phyloP scores from a whole-genome alignment of 139 green algal species.

The Chlamydomonas eustigma region DNA sequence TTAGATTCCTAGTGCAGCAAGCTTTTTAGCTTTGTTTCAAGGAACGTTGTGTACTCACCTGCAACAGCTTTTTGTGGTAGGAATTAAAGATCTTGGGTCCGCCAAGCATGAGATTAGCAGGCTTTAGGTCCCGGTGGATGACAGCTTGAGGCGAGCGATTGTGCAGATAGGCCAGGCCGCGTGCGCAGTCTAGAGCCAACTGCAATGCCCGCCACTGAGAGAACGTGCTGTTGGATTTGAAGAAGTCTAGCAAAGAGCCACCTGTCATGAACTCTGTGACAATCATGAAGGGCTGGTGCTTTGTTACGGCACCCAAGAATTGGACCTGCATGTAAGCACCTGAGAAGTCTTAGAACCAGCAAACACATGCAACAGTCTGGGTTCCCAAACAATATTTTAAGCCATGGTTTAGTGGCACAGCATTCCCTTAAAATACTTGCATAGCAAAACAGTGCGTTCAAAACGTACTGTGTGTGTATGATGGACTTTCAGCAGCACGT shows the following conservation, averaged over 20 bases:
- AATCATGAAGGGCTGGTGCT: conserved; percentile 82
- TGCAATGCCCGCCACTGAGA: conserved; percentile 57
- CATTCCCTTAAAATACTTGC: too few relatives aligned
- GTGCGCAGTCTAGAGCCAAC: conserved; percentile 80
- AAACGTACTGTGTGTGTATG: conserved; percentile 23
- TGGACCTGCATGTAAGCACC: conserved; percentile 36
- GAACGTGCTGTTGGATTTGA: conserved; percentile 77
- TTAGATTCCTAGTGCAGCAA: too few relatives aligned
- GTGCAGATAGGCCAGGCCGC: conserved; percentile 88
- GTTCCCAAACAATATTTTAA: too few relatives aligned
- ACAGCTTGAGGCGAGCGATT: conserved; percentile 54
- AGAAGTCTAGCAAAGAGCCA: conserved; percentile 36
- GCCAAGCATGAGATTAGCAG: conserved; percentile 88
- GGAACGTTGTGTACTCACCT: too few relatives aligned
- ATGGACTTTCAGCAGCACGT: conserved; percentile 74
- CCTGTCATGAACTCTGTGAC: conserved; percentile 58
- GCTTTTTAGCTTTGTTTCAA: too few relatives aligned
- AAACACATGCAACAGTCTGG: too few relatives aligned
- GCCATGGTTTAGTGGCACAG: too few relatives aligned
- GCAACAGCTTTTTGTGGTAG: conserved; percentile 14
- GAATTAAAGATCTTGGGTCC: conserved; percentile 43
- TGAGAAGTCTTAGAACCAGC: too few relatives aligned
- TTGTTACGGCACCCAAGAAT: conserved; percentile 87
- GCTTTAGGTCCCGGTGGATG: conserved; percentile 85
- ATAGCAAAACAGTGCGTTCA: too few relatives aligned